Evolutionary conservation across 2,329 filamentous ascomycete species (phyloP), one percentile per base, ranked within the genome.

Genomic region (Alternaria burnsii): DNA sequence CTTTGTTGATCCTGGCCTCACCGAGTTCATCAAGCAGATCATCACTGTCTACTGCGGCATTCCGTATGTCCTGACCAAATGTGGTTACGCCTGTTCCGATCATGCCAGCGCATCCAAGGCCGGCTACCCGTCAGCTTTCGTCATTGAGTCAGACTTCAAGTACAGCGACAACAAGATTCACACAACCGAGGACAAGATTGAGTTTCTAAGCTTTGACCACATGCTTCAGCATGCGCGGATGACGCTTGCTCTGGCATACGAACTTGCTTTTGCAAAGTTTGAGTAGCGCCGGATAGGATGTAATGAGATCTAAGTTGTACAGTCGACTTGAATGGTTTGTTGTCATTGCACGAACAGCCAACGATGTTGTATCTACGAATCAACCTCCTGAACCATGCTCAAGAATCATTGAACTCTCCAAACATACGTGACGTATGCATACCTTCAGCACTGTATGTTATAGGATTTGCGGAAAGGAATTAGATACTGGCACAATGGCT

Each of bases 181-280:
- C 73, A 87, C 86, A 20, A 88, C 88, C 0, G 87, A 91, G 38
- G 91, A 93, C 75, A 84, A 84, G 71, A 88, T 93, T 65, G 87
- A 92, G 73, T 89, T 88, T 66, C 80, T 93, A 38, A 90, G 88
- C 69, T 97, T 96, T 76, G 88, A 94, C 76, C 93, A 97, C 78
- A 97, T 97, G 93, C 84, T 95, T 34, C 89, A 97, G 81, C 93
- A 97, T 79, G 92, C 92, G 22, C 90, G 88, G 76, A 86, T 97
- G 85, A 95, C 92, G 1, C 83, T 97, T 32, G 91, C 90, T 5
- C 85, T 97, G 69, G 92, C 89, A 5, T 94, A 94, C 72, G 93
- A 97, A 82, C 85, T 97, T 62, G 92, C 89, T 10, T 92, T 92
- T 81, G 88, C 91, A 20, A 83, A 91, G 61, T 91, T 94, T 68